Conservation (phyloP, 192 early-diverging fungal species). For the Rhizoclosmatium sp. region DNA sequence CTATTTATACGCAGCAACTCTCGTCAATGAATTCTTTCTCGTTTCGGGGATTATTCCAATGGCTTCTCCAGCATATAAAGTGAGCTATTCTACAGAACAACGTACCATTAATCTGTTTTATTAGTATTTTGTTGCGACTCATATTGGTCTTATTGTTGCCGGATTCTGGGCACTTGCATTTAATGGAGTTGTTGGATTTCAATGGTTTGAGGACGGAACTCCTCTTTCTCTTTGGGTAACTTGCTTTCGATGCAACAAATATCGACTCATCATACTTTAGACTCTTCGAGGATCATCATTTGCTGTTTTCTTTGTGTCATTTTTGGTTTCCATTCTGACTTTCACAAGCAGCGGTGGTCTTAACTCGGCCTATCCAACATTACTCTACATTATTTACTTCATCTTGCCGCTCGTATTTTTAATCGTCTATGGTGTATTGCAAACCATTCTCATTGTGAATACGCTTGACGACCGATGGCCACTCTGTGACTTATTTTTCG, state of each 20-base stretch:
- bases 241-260: background rate
- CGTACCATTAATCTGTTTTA: background rate
- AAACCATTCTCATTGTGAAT: slow-evolving; percentile 87
- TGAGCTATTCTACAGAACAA: slow-evolving; percentile 34
- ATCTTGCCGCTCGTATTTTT: slow-evolving; percentile 79
- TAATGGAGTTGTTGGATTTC: slow-evolving; percentile 92
- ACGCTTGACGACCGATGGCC: slow-evolving; percentile 93
- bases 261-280: slow-evolving; percentile 42
- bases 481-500: slow-evolving; percentile 86
- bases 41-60: slow-evolving; percentile 90
- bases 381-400: slow-evolving; percentile 83
- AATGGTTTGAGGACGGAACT: slow-evolving; percentile 92
- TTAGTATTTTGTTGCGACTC: slow-evolving; percentile 82
- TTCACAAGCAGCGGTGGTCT: slow-evolving; percentile 71
- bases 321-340: slow-evolving; percentile 80
- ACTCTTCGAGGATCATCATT: slow-evolving; percentile 81
- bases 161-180: slow-evolving; percentile 88
- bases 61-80: slow-evolving; percentile 72
- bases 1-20: slow-evolving; percentile 84
- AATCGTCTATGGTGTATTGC: slow-evolving; percentile 80
- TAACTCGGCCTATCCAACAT: slow-evolving; percentile 63
- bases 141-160: slow-evolving; percentile 78
- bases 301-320: slow-evolving; percentile 74
- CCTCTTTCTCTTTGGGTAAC: slow-evolving; percentile 86
- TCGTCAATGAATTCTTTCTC: slow-evolving; percentile 84